phyloP scores from a whole-genome alignment of 805 yeast species.

The Wickerhamomyces sydowiorum region DNA sequence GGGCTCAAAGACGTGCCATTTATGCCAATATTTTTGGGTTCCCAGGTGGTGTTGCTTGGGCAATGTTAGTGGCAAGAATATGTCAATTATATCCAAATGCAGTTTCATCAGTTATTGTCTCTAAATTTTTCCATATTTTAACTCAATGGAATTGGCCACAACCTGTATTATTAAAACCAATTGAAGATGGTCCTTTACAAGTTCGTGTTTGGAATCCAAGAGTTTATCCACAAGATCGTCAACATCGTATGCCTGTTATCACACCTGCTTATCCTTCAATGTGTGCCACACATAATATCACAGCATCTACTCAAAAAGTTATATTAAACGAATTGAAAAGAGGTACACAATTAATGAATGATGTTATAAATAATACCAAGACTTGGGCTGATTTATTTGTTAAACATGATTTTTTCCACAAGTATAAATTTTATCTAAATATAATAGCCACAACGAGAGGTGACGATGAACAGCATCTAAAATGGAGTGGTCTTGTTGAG shows the following conservation, averaged over 20 bases:
- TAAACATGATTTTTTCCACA: slow-evolving; percentile 76
- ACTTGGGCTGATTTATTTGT: slow-evolving; percentile 72
- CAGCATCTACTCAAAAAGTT: slow-evolving; percentile 79
- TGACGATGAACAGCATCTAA: slow-evolving; percentile 72
- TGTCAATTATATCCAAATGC: slow-evolving; percentile 97
- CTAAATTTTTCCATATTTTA: slow-evolving; percentile 81
- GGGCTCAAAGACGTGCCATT: slow-evolving; percentile 95
- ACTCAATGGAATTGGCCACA: slow-evolving; percentile 98
- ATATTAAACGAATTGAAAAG: slow-evolving; percentile 75
- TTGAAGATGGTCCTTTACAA: slow-evolving; percentile 95
- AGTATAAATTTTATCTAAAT: slow-evolving; percentile 82
- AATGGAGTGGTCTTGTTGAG: slow-evolving; percentile 93
- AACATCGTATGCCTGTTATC: slow-evolving; percentile 94
- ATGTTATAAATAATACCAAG: slow-evolving; percentile 56
- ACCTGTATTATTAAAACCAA: slow-evolving; percentile 86
- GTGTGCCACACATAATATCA: slow-evolving; percentile 98
- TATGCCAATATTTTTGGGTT: slow-evolving; percentile 95
- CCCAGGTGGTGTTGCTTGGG: slow-evolving; percentile 99
- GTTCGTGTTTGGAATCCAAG: slow-evolving; percentile 97
- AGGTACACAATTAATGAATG: slow-evolving; percentile 66
- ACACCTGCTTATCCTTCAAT: slow-evolving; percentile 98
- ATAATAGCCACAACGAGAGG: slow-evolving; percentile 73
- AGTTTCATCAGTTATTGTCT: slow-evolving; percentile 85
- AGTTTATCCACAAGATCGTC: slow-evolving; percentile 80
- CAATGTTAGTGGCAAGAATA: slow-evolving; percentile 96